Evolutionary conservation across 176 grass and related monocot genomes (phyloP).

Genomic region (Carex littledalei): DNA sequence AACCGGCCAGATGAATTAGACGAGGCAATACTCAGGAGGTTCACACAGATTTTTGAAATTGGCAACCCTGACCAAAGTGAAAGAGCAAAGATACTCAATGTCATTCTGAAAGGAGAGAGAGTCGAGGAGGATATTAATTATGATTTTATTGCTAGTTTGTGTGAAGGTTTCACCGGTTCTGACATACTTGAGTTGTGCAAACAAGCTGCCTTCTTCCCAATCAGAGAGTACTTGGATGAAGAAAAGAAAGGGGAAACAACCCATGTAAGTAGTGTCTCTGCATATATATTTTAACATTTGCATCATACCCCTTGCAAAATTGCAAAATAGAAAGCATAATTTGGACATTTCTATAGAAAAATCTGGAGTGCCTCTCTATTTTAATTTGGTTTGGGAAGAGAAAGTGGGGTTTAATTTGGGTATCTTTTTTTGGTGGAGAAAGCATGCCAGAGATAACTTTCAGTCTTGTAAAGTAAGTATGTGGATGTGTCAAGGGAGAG

Average conservation of each 20-base stretch:
- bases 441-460: neutral
- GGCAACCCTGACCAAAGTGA: slow-evolving; percentile 69
- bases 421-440: neutral
- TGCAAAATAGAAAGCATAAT: neutral
- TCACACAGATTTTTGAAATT: slow-evolving; percentile 94
- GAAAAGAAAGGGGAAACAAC: slow-evolving; percentile 62
- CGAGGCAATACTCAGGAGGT: slow-evolving; percentile 87
- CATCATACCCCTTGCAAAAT: neutral
- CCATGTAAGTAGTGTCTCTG: slow-evolving; percentile 41
- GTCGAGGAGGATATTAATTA: slow-evolving; percentile 62
- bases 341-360: neutral
- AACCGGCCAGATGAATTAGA: slow-evolving; percentile 92
- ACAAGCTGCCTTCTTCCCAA: slow-evolving; percentile 84
- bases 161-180: slow-evolving; percentile 88
- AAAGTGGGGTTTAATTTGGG: neutral
- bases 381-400: neutral
- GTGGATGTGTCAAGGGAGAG: neutral
- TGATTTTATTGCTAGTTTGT: slow-evolving; percentile 65
- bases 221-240: slow-evolving; percentile 73
- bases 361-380: neutral
- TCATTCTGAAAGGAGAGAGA: slow-evolving; percentile 84
- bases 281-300: neutral
- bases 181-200: slow-evolving; percentile 94
- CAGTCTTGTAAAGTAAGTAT: neutral
- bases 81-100: slow-evolving; percentile 88